Evolutionary conservation across 768 basidiomycete species (phyloP).

Genomic region (Boletus bicolor): DNA sequence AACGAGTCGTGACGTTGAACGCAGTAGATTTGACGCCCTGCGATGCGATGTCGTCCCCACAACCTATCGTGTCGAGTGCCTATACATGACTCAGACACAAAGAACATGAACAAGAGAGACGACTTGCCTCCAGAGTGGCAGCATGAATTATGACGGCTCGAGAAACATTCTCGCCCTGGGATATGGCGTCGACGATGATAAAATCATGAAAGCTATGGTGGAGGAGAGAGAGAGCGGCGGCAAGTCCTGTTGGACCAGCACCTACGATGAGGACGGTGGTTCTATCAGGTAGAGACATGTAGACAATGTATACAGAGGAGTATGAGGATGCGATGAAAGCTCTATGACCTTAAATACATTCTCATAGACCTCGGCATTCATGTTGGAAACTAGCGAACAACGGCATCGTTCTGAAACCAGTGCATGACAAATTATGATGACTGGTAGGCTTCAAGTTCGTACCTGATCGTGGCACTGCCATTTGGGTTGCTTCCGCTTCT

Average conservation of each 20-base stretch:
- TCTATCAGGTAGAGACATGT: constrained; percentile 29
- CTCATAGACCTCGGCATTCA: not conserved
- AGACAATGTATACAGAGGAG: not conserved
- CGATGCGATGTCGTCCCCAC: constrained; percentile 37
- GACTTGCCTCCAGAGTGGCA: constrained; percentile 48
- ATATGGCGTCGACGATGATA: constrained; percentile 40
- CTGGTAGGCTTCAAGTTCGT: not conserved
- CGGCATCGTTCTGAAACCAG: not conserved
- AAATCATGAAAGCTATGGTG: constrained; percentile 41
- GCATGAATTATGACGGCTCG: constrained; percentile 49
- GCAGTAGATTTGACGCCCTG: constrained; percentile 33
- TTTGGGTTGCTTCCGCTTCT: no score
- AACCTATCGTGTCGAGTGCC: constrained; percentile 46
- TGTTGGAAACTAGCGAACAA: not conserved
- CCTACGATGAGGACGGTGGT: constrained; percentile 49
- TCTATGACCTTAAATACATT: not conserved
- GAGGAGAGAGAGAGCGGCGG: constrained; percentile 43
- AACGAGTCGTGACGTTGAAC: constrained; percentile 32
- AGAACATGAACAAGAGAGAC: not conserved
- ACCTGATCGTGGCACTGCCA: no score
- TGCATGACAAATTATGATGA: not conserved
- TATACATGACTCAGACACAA: constrained; percentile 35
- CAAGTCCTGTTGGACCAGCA: constrained; percentile 48
- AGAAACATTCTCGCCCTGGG: constrained; percentile 35
- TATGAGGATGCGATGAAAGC: not conserved